A percentile compares a stretch with the other conserved stretches of the same genome.
These are phyloP conservation scores for Neltuma alba DNA, from an alignment of 306 rosid genomes.

Conservation along the genomic window DNA sequence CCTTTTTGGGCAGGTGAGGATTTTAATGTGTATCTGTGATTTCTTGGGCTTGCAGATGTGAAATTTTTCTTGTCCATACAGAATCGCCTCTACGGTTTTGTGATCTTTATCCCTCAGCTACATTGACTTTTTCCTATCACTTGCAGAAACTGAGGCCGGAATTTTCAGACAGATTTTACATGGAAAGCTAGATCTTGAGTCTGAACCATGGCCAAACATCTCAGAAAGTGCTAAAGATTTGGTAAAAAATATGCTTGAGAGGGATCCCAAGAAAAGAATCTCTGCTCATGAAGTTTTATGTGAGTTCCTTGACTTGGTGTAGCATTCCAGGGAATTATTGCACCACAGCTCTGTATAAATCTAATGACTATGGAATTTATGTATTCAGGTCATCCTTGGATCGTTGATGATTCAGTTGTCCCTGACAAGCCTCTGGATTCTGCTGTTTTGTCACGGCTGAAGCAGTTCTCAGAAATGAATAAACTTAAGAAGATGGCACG, in stretches of 20 bases:
- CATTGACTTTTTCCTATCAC: constrained; percentile 31
- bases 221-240: no score
- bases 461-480: constrained; percentile 90
- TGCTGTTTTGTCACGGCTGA: constrained; percentile 88
- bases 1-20: constrained; percentile 93
- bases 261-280: constrained; percentile 23
- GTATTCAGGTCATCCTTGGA: constrained; percentile 89
- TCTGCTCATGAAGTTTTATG: constrained; percentile 90
- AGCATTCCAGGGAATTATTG: constrained; percentile 21
- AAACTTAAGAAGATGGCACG: constrained; percentile 94
- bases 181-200: no score
- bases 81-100: constrained; percentile 5
- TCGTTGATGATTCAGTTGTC: constrained; percentile 76
- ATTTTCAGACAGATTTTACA: no score
- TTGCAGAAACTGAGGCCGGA: constrained; percentile 49
- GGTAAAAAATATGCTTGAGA: constrained; percentile 40
- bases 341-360: constrained; percentile 26
- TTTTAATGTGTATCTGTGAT: constrained; percentile 28
- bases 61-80: constrained; percentile 4
- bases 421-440: constrained; percentile 89
- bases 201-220: no score
- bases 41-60: constrained; percentile 10
- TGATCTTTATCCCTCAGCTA: constrained; percentile 19
- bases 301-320: constrained; percentile 49
- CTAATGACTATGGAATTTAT: constrained; percentile 33